A percentile compares a stretch with the other conserved stretches of the same genome.
Conservation (phyloP, 2,329 filamentous ascomycete genomes). For the Aspergillus nomiae region DNA sequence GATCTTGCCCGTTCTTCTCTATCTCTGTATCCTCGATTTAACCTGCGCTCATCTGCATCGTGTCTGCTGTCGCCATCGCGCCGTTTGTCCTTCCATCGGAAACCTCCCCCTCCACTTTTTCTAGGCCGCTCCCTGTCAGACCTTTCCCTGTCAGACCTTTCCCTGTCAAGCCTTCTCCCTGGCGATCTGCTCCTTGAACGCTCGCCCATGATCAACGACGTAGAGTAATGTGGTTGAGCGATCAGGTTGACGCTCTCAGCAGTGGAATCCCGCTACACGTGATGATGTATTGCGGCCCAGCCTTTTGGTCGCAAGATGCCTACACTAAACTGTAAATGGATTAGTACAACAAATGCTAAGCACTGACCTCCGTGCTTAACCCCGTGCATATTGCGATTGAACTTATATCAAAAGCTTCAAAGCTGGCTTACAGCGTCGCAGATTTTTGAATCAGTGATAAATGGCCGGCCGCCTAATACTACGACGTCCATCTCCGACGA, state of each 20-base stretch:
- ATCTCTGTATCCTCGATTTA: slow-evolving; percentile 53
- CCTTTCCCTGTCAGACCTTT: slow-evolving; percentile 32
- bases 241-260: slow-evolving; percentile 23
- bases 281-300: slow-evolving; percentile 22
- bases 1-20: slow-evolving; percentile 34
- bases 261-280: slow-evolving; percentile 25
- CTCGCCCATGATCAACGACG: slow-evolving; percentile 30
- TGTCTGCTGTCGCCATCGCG: slow-evolving; percentile 48
- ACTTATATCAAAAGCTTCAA: not conserved
- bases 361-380: not conserved
- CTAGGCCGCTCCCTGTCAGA: slow-evolving; percentile 38
- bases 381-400: not conserved
- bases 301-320: not conserved
- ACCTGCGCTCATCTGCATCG: slow-evolving; percentile 48
- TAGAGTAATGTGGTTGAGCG: slow-evolving; percentile 14
- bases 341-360: slow-evolving; percentile 6
- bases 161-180: slow-evolving; percentile 31
- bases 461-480: slow-evolving; percentile 61
- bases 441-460: not conserved
- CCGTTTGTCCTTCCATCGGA: slow-evolving; percentile 54
- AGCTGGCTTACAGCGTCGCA: not conserved
- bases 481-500: slow-evolving; percentile 73
- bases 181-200: slow-evolving; percentile 50
- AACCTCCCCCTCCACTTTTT: slow-evolving; percentile 42
- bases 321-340: slow-evolving; percentile 10